A percentile compares a stretch with the other conserved stretches of the same genome.
These are phyloP conservation scores for Calocera cornea DNA, from an alignment of 768 basidiomycete genomes.

Conservation along the genomic window DNA sequence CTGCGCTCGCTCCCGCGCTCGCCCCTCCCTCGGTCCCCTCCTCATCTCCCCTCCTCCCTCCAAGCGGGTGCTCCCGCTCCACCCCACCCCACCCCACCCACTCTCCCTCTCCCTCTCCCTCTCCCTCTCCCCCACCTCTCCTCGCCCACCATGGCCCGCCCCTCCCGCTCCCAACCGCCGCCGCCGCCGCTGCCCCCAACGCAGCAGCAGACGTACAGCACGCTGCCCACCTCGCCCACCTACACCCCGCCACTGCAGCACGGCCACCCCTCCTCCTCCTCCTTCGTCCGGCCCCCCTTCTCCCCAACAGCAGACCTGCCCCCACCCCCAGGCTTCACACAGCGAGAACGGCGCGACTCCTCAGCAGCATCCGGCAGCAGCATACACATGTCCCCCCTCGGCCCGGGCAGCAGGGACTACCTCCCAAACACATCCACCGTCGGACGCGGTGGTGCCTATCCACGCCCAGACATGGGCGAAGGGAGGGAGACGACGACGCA, in stretches of 20 bases:
- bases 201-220: background rate
- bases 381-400: background rate
- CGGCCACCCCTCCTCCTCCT: background rate
- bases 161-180: background rate
- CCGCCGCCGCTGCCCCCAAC: background rate
- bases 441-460: background rate
- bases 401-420: background rate
- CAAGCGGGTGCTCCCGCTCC: too few species aligned
- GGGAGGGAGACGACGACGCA: constrained; percentile 45
- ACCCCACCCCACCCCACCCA: background rate
- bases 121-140: background rate
- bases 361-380: background rate
- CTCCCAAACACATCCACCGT: background rate
- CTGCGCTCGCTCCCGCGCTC: background rate
- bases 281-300: background rate
- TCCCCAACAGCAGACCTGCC: background rate
- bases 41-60: too few species aligned
- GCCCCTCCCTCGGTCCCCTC: background rate
- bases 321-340: background rate
- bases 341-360: background rate
- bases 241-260: background rate
- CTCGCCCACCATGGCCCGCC: background rate
- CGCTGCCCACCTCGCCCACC: background rate
- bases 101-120: background rate
- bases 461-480: background rate